Evolutionary conservation across 306 rosid genomes (phyloP), one percentile per base, ranked within the genome.

Genomic region (Canavalia gladiata): DNA sequence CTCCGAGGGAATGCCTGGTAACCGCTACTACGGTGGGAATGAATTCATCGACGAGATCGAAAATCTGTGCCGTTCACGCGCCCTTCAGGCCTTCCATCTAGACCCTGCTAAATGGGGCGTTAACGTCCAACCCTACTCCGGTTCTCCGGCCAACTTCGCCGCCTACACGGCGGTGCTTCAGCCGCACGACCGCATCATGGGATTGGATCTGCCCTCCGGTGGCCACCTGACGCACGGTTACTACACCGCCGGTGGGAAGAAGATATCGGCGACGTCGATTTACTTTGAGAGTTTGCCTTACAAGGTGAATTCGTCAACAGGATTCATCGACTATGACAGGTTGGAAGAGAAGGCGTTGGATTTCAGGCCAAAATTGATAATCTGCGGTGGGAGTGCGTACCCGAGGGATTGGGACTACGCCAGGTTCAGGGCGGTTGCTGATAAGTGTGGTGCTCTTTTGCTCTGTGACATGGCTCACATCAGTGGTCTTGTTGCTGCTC

Each of bases 381-480:
- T 94, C 33, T 94, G 98, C 28, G 98, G 98, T 67, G 98, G 98
- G 2, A 94, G 98, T 84, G 97, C 98, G 0, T 94, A 94, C 43
- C 98, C 98, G 0, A 88, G 98, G 41, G 98, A 94, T 63, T 94
- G 98, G 98, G 98, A 94, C 60, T 94, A 94, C 41, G 85, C 78
- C 1, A 85, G 83, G 86, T 87, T 92, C 65, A 79, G 91, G 58
- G 60, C 81, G 8, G 84, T 94, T 78, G 97, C 98, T 0, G 94
- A 94, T 50, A 94, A 94, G 84, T 90, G 95, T 18, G 98, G 98
- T 43, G 94, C 98, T 0, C 95, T 92, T 35, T 63, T 94, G 86
- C 94, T 94, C 1, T 94, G 96, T 76, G 97, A 94, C 29, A 94
- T 94, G 98, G 98, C 98, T 72, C 98, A 94, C 82, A 92, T 92